phyloP scores from a whole-genome alignment of 352 stramenopile genomes.

The Phytophthora pluvialis region DNA sequence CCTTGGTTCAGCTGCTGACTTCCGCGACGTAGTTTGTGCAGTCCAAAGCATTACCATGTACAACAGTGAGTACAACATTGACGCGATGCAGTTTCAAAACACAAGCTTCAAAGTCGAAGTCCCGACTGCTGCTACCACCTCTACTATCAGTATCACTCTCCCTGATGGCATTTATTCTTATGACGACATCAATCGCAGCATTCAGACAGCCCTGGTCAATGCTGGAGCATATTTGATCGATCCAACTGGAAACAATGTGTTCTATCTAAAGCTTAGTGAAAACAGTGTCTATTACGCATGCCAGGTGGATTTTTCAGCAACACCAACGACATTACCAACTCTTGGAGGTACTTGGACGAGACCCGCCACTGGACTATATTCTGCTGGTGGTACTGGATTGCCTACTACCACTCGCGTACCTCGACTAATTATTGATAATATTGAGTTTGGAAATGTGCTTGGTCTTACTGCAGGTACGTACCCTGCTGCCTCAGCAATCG shows the following conservation, averaged over 20 bases:
- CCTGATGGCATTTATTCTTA: not conserved
- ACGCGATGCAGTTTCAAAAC: not conserved
- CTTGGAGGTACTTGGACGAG: slow-evolving; percentile 2
- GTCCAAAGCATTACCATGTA: not conserved
- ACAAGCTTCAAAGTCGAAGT: slow-evolving; percentile 16
- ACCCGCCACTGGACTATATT: slow-evolving; percentile 24
- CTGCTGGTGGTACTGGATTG: slow-evolving; percentile 13
- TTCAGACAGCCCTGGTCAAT: too few species aligned
- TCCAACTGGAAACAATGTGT: too few species aligned
- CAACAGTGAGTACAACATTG: slow-evolving; percentile 11
- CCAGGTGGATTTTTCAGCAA: slow-evolving; percentile 13
- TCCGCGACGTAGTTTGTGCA: too few species aligned
- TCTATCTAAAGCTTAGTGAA: slow-evolving; percentile 8
- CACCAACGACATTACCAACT: slow-evolving; percentile 13
- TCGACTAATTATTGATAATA: slow-evolving; percentile 28
- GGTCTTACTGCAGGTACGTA: slow-evolving; percentile 17
- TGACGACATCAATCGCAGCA: too few species aligned
- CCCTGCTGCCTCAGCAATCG: slow-evolving; percentile 5
- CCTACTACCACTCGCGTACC: slow-evolving; percentile 20
- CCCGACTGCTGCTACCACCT: slow-evolving; percentile 12
- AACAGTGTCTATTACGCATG: slow-evolving; percentile 16
- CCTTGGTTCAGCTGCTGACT: too few species aligned
- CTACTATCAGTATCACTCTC: not conserved
- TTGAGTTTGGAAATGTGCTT: slow-evolving; percentile 23
- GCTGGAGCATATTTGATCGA: too few species aligned